Conservation (phyloP, 164 flowering plant species). For the Saururus chinensis region DNA sequence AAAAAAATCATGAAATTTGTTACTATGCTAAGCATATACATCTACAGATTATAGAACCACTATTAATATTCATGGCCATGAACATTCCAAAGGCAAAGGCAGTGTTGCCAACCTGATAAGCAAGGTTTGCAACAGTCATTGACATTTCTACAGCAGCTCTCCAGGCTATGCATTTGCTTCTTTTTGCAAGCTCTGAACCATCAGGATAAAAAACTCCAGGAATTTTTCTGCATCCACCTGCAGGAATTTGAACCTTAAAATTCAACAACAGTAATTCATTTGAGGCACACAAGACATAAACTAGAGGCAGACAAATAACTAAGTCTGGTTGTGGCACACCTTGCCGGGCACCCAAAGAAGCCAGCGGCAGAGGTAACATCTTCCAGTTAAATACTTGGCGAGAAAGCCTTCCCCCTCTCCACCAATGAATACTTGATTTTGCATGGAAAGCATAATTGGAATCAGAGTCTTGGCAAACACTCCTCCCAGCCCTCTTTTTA, state of each 20-base stretch:
- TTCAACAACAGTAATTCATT: constrained; percentile 11
- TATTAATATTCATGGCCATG: too few relatives aligned
- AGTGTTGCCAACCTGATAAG: constrained; percentile 46
- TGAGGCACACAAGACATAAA: constrained; percentile 12
- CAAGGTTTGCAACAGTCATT: constrained; percentile 58
- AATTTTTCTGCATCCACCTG: constrained; percentile 79
- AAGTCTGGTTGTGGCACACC: constrained; percentile 28
- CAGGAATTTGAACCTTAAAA: constrained; percentile 23
- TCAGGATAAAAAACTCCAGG: constrained; percentile 73
- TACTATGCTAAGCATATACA: background rate
- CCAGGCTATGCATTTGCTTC: constrained; percentile 68
- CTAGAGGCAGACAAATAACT: background rate
- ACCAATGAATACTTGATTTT: constrained; percentile 61
- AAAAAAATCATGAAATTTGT: too few relatives aligned
- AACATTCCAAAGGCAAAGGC: background rate
- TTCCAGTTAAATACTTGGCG: constrained; percentile 77
- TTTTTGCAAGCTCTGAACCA: constrained; percentile 56
- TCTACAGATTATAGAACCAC: background rate
- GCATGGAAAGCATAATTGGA: constrained; percentile 25
- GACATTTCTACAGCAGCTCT: constrained; percentile 76
- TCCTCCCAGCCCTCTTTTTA: constrained; percentile 34
- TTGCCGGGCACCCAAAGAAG: constrained; percentile 71
- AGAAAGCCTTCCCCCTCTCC: constrained; percentile 89
- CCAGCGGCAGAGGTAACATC: constrained; percentile 63
- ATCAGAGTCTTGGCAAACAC: constrained; percentile 21